Conservation (phyloP, 2,329 filamentous ascomycete genomes). For the Fusarium sp. region DNA sequence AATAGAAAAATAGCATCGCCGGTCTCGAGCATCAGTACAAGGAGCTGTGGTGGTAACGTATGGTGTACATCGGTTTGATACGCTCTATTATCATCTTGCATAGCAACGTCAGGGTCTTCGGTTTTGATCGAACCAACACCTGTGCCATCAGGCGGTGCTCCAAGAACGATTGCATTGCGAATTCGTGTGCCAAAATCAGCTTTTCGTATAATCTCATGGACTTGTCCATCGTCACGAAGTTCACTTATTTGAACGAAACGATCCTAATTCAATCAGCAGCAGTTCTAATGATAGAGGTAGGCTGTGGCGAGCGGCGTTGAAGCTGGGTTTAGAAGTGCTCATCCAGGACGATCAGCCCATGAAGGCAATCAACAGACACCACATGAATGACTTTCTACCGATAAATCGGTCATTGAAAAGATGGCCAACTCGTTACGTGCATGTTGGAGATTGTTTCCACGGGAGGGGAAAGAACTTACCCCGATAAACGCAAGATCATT, state of each 20-base stretch:
- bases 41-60: constrained; percentile 78
- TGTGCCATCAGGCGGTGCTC: constrained; percentile 55
- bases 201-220: constrained; percentile 82
- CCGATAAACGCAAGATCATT: constrained; percentile 92
- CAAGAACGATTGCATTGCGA: constrained; percentile 81
- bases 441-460: not conserved
- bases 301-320: not conserved
- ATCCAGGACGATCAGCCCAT: not conserved
- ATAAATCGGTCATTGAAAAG: not conserved
- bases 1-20: constrained; percentile 83
- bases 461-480: constrained; percentile 61
- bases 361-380: not conserved
- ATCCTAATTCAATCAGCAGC: constrained; percentile 63
- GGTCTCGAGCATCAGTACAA: constrained; percentile 81
- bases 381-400: not conserved
- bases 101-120: constrained; percentile 57
- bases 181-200: constrained; percentile 84
- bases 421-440: not conserved
- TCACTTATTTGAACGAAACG: constrained; percentile 85
- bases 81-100: constrained; percentile 48
- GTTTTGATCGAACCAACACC: constrained; percentile 51
- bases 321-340: constrained; percentile 8
- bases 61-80: constrained; percentile 11
- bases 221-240: constrained; percentile 74
- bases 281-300: not conserved